These are phyloP conservation scores for Remersonia thermophila DNA, from an alignment of 2,329 filamentous ascomycete genomes.

Conservation along the genomic window DNA sequence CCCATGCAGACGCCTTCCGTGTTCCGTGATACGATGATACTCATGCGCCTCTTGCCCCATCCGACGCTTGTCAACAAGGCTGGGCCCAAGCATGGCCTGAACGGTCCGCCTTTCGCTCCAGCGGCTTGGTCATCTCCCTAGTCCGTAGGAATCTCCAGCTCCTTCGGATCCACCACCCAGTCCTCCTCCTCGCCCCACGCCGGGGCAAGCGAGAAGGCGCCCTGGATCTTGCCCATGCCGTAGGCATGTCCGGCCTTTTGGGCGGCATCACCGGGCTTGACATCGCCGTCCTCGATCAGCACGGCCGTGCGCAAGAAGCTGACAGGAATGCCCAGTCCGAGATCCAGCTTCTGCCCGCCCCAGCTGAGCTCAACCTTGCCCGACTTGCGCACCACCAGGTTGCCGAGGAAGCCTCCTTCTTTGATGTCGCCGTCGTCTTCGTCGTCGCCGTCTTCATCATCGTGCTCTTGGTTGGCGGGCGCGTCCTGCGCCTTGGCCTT, in stretches of 20 bases:
- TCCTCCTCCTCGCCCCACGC: conserved; percentile 46
- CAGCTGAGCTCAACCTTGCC: conserved; percentile 51
- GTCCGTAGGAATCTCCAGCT: conserved; percentile 20
- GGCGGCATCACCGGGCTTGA: conserved; percentile 31
- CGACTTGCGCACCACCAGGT: conserved; percentile 47
- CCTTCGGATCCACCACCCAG: conserved; percentile 34
- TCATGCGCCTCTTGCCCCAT: no score
- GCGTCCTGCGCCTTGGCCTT: conserved; percentile 16
- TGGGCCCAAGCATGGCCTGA: no score
- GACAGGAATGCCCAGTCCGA: conserved; percentile 38
- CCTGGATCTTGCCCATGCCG: conserved; percentile 52
- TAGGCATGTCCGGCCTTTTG: conserved; percentile 38
- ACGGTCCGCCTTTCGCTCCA: no score
- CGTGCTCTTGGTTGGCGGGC: conserved; percentile 16
- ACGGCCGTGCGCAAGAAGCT: conserved; percentile 48
- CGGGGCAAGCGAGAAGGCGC: conserved; percentile 47
- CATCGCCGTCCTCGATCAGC: conserved; percentile 45
- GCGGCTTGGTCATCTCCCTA: no score
- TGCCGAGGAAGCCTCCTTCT: conserved; percentile 47
- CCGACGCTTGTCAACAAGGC: no score
- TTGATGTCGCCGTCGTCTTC: conserved; percentile 22
- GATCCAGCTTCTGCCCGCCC: conserved; percentile 44
- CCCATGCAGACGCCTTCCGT: no score
- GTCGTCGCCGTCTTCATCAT: conserved; percentile 13
- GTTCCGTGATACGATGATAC: no score